A percentile compares a stretch with the other conserved stretches of the same genome.
These are phyloP conservation scores for Leucocoprinus birnbaumii DNA, from an alignment of 768 basidiomycete genomes.

Conservation along the genomic window DNA sequence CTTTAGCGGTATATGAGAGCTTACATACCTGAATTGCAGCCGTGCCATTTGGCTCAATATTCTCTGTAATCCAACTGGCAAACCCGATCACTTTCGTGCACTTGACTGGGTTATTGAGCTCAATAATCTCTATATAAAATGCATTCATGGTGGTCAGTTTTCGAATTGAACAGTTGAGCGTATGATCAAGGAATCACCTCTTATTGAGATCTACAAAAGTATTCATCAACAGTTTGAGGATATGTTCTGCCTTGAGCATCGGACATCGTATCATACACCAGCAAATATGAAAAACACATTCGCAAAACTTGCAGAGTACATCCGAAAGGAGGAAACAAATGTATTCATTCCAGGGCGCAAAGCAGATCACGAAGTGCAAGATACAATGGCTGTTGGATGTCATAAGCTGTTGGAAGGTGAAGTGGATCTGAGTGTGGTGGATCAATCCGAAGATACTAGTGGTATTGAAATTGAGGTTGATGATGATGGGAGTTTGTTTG, in stretches of 20 bases:
- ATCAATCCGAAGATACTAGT: too few relatives aligned
- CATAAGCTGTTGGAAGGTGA: too few relatives aligned
- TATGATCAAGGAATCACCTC: constrained; percentile 29
- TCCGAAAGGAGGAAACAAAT: background rate
- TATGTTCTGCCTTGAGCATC: constrained; percentile 22
- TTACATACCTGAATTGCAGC: constrained; percentile 19
- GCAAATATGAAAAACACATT: constrained; percentile 10
- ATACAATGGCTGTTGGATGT: too few relatives aligned
- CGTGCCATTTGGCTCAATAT: background rate
- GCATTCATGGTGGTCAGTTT: constrained; percentile 29
- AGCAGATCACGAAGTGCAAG: too few relatives aligned
- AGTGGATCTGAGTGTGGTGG: too few relatives aligned
- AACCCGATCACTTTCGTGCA: constrained; percentile 22
- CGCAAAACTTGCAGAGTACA: background rate
- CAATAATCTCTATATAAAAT: constrained; percentile 42
- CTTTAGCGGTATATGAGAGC: constrained; percentile 27
- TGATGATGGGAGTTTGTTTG: too few relatives aligned
- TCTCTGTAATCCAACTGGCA: constrained; percentile 15
- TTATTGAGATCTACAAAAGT: constrained; percentile 32
- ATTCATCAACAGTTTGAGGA: constrained; percentile 20
- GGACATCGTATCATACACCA: constrained; percentile 22
- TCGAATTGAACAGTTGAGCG: constrained; percentile 29
- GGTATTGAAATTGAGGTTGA: too few relatives aligned
- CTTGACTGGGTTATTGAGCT: constrained; percentile 40
- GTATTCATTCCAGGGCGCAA: background rate